Base-by-base conservation (phyloP, 192 early-diverging fungal species). In the Lunasporangiospora selenospora region DNA sequence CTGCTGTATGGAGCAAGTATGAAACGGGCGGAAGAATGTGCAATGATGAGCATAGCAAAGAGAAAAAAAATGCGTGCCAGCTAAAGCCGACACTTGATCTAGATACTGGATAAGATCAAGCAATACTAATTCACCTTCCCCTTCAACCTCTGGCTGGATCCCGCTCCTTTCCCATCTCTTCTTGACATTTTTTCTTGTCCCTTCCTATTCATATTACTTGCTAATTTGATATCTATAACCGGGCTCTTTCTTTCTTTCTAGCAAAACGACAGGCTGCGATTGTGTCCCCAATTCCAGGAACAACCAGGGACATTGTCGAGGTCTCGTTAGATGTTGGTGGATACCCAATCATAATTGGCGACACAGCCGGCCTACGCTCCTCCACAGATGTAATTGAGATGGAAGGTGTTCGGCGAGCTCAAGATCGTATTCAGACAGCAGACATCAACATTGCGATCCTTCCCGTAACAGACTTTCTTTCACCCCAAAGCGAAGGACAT, bases 231-330 rank as follows among this genome's bases (percentile, higher is more conserved):
- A n/a, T n/a, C n/a, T n/a, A n/a, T n/a, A n/a, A n/a, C n/a, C n/a
- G n/a, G n/a, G n/a, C n/a, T 12, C 0, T 10, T 31, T 11, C n/a
- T 11, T 49, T 12, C 7, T 18, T 34, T 73, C 26, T 69, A 88
- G 90, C 90, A 3, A 84, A 85, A 51, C 77, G 88, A 26, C 84
- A 88, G 57, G 91, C 89, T 12, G 90, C 90, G 0, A 91, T 93
- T 39, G 90, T 90, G 29, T 90, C 89, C 30, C 80, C 83, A 6
- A 81, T 85, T 19, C 86, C 90, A 24, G 91, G 91, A 15, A 93
- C 91, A 18, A 93, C 90, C 7, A 59, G 91, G 4, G 91, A 93
- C 76, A 67, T 93, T 3, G 81, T 93, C 9, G 90, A 93, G 58
- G 80, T 87, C 1, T 89, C 84, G 4, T 32, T 91, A 31, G 85